These are phyloP conservation scores for Carex scoparia DNA, from an alignment of 176 grass and related monocot species.

Conservation along the genomic window DNA sequence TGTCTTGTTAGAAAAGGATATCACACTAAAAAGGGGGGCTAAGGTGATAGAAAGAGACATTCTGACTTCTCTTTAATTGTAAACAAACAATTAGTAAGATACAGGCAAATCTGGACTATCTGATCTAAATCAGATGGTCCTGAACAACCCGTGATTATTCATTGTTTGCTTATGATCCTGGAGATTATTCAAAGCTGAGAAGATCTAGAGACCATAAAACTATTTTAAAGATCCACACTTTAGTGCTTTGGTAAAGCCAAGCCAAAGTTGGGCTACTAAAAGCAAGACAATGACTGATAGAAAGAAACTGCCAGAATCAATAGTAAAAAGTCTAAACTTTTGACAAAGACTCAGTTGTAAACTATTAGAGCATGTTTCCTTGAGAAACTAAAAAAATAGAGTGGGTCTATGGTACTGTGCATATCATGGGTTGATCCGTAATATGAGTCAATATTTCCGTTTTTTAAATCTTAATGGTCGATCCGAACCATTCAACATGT, in stretches of 20 bases:
- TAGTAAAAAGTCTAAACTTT: slow-evolving; percentile 17
- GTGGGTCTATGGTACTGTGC: no score
- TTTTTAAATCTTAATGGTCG: no score
- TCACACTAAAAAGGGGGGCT: slow-evolving; percentile 1
- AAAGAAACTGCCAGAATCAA: slow-evolving; percentile 24
- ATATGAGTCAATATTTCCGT: no score
- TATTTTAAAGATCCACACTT: slow-evolving; percentile 27
- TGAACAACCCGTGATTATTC: not conserved
- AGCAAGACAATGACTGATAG: slow-evolving; percentile 25
- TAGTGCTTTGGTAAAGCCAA: slow-evolving; percentile 11
- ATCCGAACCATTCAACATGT: no score
- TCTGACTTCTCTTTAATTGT: slow-evolving; percentile 6
- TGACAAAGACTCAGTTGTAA: slow-evolving; percentile 2
- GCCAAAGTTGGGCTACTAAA: slow-evolving; percentile 18
- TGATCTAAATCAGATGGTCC: slow-evolving; percentile 11
- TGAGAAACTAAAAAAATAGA: not conserved
- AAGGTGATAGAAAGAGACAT: slow-evolving; percentile 9
- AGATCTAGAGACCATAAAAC: slow-evolving; percentile 6
- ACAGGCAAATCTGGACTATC: not conserved
- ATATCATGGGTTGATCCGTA: no score
- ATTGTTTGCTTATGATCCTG: not conserved
- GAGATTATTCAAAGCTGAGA: slow-evolving; percentile 5
- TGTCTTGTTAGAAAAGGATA: slow-evolving; percentile 23
- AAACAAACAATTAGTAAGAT: not conserved
- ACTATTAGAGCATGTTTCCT: not conserved